phyloP scores from a whole-genome alignment of 768 basidiomycete genomes.

The Phaffia tasmanica region DNA sequence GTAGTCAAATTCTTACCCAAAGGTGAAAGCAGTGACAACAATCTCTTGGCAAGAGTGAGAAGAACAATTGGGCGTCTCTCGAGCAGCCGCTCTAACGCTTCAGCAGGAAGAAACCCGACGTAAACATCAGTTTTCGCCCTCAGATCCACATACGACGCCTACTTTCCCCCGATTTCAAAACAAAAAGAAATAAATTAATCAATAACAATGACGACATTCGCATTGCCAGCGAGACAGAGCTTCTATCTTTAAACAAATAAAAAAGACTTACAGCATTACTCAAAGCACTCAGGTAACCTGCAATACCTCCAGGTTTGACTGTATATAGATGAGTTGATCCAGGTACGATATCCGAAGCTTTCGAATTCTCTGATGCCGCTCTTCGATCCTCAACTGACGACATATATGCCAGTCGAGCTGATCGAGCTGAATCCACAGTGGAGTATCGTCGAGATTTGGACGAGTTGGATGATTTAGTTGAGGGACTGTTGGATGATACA shows the following conservation, averaged over 20 bases:
- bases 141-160: not conserved
- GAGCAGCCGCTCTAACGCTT: conserved; percentile 75
- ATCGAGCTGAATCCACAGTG: not conserved
- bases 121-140: conserved; percentile 93
- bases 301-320: conserved; percentile 93
- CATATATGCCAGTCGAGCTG: not conserved
- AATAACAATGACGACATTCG: too few relatives aligned
- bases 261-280: conserved; percentile 92
- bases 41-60: conserved; percentile 85
- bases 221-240: too few relatives aligned
- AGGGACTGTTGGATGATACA: conserved; percentile 4
- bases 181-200: too few relatives aligned
- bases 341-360: not conserved
- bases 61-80: conserved; percentile 93
- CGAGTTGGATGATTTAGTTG: conserved; percentile 6
- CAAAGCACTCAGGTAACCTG: conserved; percentile 86
- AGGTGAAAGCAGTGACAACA: conserved; percentile 88
- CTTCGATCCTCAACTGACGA: not conserved
- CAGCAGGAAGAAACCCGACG: conserved; percentile 83
- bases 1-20: conserved; percentile 47
- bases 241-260: conserved; percentile 33
- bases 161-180: too few relatives aligned
- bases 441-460: conserved; percentile 11
- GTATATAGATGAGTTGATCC: conserved; percentile 58
- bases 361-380: not conserved